Evolutionary conservation across 2,329 filamentous ascomycete species (phyloP), one percentile per base, ranked within the genome.

Genomic region (Elsinoe perseae): DNA sequence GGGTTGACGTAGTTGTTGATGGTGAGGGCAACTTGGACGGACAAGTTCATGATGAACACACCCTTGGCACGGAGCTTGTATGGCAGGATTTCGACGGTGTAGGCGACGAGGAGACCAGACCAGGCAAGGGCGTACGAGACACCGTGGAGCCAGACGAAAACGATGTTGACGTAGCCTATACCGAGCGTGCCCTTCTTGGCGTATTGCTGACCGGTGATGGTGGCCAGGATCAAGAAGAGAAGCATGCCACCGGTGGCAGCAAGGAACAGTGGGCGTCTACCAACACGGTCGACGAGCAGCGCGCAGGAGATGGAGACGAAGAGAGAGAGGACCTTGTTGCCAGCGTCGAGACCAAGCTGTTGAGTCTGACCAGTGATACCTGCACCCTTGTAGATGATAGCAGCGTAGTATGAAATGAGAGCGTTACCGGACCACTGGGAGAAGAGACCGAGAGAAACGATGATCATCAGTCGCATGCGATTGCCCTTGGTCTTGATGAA

Each of bases 301-400:
- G 64, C 66, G 34, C 63, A 60, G 50, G 66, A 62, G 58, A 81
- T 75, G 9, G 82, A 80, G 4, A 80, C 75, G 43, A 84, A 75
- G 5, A 77, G 77, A 56, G 81, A 81, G 61, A 82, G 80, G 61
- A 83, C 83, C 66, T 83, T 83, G 62, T 85, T 76, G 55, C 66
- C 63, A 42, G 70, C 71, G 57, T 75, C 75, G 62, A 76, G 73
- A 30, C 71, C 60, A 2, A 72, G 66, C 61, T 74, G 71, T 12
- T 66, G 68, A 57, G 65, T 64, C 40, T 62, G 58, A 55, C 66
- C 62, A 27, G 63, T 70, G 58, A 72, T 66, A 34, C 70, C 70
- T 38, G 70, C 66, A n/a, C 60, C 56, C 42, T 70, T 61, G 44
- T 72, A 59, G 25, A 71, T 66, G 20, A 67, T 50, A 30, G 64